Evolutionary conservation across 768 basidiomycete species (phyloP).

Genomic region (Trametes cingulata): DNA sequence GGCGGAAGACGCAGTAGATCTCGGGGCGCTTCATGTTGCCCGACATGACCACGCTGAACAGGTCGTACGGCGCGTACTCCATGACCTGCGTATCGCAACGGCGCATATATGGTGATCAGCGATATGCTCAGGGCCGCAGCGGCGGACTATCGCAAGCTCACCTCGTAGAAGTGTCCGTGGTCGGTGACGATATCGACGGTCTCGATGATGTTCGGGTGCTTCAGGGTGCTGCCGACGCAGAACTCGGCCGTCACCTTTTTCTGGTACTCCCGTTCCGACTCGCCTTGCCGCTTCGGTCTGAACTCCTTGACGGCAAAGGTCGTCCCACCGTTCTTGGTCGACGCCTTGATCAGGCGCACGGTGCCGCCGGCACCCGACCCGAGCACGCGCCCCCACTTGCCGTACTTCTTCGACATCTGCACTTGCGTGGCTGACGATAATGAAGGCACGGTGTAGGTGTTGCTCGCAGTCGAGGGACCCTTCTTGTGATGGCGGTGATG

Average conservation of each 20-base stretch:
- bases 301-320: conserved; percentile 99
- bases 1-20: conserved; percentile 98
- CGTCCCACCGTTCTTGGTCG: conserved; percentile 74
- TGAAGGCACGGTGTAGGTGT: conserved; percentile 49
- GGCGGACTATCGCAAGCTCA: conserved; percentile 37
- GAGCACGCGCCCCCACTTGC: conserved; percentile 95
- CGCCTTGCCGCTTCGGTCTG: conserved; percentile 82
- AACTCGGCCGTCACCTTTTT: conserved; percentile 99
- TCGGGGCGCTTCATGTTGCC: conserved; percentile 98
- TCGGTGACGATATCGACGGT: conserved; percentile 98
- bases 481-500: conserved; percentile 12
- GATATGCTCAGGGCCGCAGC: not conserved
- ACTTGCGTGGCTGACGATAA: conserved; percentile 84
- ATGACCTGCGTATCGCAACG: conserved; percentile 69
- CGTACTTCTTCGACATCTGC: conserved; percentile 97
- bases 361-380: conserved; percentile 99
- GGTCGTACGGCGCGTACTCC: conserved; percentile 98
- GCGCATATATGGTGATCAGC: conserved; percentile 3
- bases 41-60: conserved; percentile 99
- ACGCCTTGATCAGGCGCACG: conserved; percentile 91
- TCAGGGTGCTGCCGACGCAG: conserved; percentile 92
- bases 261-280: conserved; percentile 96
- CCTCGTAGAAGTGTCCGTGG: conserved; percentile 99
- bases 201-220: conserved; percentile 95
- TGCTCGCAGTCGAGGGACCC: conserved; percentile 20